Evolutionary conservation across 768 basidiomycete genomes (phyloP).

Genomic region (Trametes punicea): DNA sequence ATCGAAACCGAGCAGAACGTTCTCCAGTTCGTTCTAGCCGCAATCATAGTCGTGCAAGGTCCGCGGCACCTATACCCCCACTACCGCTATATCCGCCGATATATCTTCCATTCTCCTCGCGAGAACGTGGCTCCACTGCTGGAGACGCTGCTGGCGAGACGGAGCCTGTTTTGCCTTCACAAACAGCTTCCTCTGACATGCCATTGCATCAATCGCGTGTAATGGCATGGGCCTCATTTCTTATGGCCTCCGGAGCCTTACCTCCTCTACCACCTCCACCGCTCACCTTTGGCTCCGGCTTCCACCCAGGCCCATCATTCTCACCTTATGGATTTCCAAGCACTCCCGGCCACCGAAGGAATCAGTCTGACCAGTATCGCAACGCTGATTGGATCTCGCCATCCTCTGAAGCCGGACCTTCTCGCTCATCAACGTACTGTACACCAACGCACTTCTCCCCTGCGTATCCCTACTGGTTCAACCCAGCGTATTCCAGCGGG

Average conservation of each 20-base stretch:
- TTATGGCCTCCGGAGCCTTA: constrained; percentile 32
- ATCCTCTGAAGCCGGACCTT: constrained; percentile 25
- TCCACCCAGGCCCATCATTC: constrained; percentile 13
- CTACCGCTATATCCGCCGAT: background rate
- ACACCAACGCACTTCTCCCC: constrained; percentile 37
- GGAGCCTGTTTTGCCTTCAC: background rate
- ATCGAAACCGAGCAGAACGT: background rate
- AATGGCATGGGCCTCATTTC: constrained; percentile 38
- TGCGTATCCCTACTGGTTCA: constrained; percentile 38
- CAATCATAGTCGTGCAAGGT: background rate
- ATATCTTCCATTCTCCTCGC: background rate
- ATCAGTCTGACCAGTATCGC: constrained; percentile 1
- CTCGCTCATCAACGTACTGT: constrained; percentile 27
- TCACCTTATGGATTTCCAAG: constrained; percentile 11
- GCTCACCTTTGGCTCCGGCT: constrained; percentile 16
- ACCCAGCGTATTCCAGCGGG: constrained; percentile 44
- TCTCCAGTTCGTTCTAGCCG: background rate
- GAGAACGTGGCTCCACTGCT: background rate
- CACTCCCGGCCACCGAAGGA: constrained; percentile 20
- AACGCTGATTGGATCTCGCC: constrained; percentile 29
- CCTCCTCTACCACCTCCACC: constrained; percentile 13
- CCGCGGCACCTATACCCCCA: constrained; percentile 2
- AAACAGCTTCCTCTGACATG: background rate
- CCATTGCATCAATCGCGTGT: background rate
- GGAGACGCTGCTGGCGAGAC: background rate